Base-by-base conservation (phyloP, 2,329 filamentous ascomycete species). In the Elsinoe arachidis region DNA sequence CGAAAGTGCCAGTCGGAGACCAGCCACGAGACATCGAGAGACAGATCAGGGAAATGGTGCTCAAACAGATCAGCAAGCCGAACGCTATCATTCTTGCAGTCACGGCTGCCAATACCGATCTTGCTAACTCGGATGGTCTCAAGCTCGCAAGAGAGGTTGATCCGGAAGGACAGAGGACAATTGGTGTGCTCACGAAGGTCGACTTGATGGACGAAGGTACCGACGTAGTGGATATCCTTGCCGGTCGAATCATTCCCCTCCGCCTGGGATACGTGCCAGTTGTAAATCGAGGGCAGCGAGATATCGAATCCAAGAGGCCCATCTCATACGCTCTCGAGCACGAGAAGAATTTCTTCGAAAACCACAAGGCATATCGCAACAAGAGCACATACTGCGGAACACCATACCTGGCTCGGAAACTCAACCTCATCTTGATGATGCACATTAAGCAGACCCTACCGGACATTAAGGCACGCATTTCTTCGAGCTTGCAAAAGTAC, bases 391-490 rank as follows among this genome's bases (percentile, higher is more conserved):
- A 99, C 80, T 99, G 93, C 73, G 93, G 93, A 72, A 99, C 93
- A 2, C 93, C 93, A 3, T 99, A 99, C 70, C 79, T 99, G 60
- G 93, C 93, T 3, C 85, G 92, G 65, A 99, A 99, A 76, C 83
- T 99, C 60, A 99, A 99, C 75, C 80, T 99, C 67, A 97, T 99
- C 69, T 81, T 99, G 65, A 97, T 99, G 92, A 99, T 99, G 93
- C 93, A 99, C 78, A 99, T 99, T 79, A 99, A 99, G 76, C 92
- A 99, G 77, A 99, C 93, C 1, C 82, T 99, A 12, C 93, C 93
- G 39, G 93, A 99, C 70, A 99, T 99, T 79, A 99, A 99, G 77
- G 90, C 88, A 12, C 87, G 95, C 62, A 99, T 99, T 66, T 83
- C 88, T n/a, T 87, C 88, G 64, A 96, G 92, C 12, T 78, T 99